These are phyloP conservation scores for Arachis monticola DNA, from an alignment of 331 rosid genomes.

Conservation along the genomic window DNA sequence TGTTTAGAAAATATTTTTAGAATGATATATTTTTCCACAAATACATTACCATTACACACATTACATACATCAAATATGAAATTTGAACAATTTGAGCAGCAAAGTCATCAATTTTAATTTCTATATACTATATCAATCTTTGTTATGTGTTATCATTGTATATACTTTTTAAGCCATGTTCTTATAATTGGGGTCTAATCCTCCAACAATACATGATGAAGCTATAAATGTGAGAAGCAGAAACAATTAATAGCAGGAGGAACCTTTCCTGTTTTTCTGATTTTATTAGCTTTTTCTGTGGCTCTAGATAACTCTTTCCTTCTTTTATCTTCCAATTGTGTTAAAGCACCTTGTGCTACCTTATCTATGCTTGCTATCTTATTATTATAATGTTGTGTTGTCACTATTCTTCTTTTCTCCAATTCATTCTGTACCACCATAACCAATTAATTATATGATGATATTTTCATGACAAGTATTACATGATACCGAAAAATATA, in stretches of 20 bases:
- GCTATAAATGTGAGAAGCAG: constrained; percentile 62
- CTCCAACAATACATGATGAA: neutral
- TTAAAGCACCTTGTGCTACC: constrained; percentile 64
- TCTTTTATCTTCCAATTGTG: constrained; percentile 63
- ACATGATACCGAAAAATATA: too few relatives aligned
- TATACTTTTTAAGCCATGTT: neutral
- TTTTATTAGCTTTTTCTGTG: constrained; percentile 56
- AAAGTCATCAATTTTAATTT: neutral
- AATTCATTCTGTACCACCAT: constrained; percentile 47
- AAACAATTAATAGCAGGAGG: constrained; percentile 53
- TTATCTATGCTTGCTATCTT: constrained; percentile 60
- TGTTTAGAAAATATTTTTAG: too few relatives aligned
- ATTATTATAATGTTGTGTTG: constrained; percentile 49
- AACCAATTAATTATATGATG: constrained; percentile 4
- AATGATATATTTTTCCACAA: too few relatives aligned
- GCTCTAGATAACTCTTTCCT: constrained; percentile 57
- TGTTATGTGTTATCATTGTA: neutral
- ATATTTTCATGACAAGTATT: constrained; percentile 12
- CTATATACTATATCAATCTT: neutral
- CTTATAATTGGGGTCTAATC: neutral
- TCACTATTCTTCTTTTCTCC: constrained; percentile 53
- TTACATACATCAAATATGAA: constrained; percentile 8
- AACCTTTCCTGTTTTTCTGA: constrained; percentile 52
- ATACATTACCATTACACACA: too few relatives aligned
- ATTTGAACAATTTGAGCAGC: constrained; percentile 22